Evolutionary conservation across 2,329 filamentous ascomycete species (phyloP).

Genomic region (Phyllosticta capitalensis): DNA sequence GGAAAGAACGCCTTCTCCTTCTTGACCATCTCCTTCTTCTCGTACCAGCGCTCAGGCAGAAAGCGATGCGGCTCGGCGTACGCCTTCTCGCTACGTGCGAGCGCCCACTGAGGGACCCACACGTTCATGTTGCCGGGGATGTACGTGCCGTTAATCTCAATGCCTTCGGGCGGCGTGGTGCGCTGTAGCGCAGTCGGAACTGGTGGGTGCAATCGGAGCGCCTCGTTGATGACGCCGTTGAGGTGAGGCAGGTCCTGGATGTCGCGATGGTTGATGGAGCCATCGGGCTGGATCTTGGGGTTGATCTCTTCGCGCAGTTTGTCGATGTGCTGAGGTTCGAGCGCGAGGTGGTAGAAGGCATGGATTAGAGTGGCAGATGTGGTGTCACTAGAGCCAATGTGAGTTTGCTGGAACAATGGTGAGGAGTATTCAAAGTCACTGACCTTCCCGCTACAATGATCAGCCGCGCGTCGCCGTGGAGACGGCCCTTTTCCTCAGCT

Average conservation of each 20-base stretch:
- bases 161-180: slow-evolving; percentile 29
- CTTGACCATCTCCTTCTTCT: slow-evolving; percentile 19
- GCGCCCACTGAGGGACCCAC: slow-evolving; percentile 14
- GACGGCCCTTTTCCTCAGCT: background rate
- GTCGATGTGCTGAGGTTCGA: slow-evolving; percentile 15
- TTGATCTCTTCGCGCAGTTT: slow-evolving; percentile 26
- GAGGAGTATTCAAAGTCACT: background rate
- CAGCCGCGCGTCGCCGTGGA: slow-evolving; percentile 25
- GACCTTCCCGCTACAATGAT: slow-evolving; percentile 23
- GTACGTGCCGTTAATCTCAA: slow-evolving; percentile 24
- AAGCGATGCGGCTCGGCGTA: background rate
- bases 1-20: slow-evolving; percentile 13
- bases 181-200: slow-evolving; percentile 30
- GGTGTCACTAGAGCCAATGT: slow-evolving; percentile 28
- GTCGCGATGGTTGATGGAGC: slow-evolving; percentile 18
- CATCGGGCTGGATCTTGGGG: slow-evolving; percentile 15
- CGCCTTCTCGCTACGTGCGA: slow-evolving; percentile 7
- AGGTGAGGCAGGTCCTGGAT: slow-evolving; percentile 21
- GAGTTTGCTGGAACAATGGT: background rate
- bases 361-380: slow-evolving; percentile 1
- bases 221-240: slow-evolving; percentile 34
- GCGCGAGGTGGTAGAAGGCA: slow-evolving; percentile 16
- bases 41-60: slow-evolving; percentile 5
- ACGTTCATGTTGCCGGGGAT: slow-evolving; percentile 23
- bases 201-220: slow-evolving; percentile 33